phyloP scores from a whole-genome alignment of 768 basidiomycete genomes.

The Phylloporus arenicola region DNA sequence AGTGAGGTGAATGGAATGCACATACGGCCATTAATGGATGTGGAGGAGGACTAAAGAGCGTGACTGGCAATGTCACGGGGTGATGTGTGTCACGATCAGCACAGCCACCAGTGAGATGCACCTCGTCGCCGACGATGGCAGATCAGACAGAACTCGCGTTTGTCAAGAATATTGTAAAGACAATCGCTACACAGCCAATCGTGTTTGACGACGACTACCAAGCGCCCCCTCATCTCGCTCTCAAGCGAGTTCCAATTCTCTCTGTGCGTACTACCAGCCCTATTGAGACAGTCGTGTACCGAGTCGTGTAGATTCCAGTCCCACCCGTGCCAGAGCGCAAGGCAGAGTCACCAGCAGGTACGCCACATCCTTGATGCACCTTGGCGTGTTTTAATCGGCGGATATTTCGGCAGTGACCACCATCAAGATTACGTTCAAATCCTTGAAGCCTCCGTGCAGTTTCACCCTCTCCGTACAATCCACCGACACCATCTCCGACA shows the following conservation, averaged over 20 bases:
- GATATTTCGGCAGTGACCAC: slow-evolving; percentile 9
- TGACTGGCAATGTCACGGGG: slow-evolving; percentile 19
- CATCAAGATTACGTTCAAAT: slow-evolving; percentile 81
- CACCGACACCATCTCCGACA: slow-evolving; percentile 75
- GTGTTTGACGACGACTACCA: slow-evolving; percentile 72
- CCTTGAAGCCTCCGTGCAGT: slow-evolving; percentile 76
- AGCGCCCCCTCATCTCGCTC: slow-evolving; percentile 57
- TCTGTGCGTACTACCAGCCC: slow-evolving; percentile 41
- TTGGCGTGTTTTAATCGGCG: slow-evolving; percentile 10
- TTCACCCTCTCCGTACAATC: slow-evolving; percentile 69
- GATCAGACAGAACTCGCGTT: slow-evolving; percentile 59
- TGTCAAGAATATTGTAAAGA: slow-evolving; percentile 59
- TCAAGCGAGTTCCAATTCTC: slow-evolving; percentile 66
- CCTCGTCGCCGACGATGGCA: slow-evolving; percentile 34
- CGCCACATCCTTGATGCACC: slow-evolving; percentile 1
- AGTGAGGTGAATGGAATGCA: slow-evolving; percentile 1
- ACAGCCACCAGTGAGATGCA: slow-evolving; percentile 18
- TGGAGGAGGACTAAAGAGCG: slow-evolving; percentile 10
- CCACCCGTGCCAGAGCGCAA: slow-evolving; percentile 57
- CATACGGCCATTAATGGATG: slow-evolving; percentile 36
- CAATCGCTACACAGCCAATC: slow-evolving; percentile 61
- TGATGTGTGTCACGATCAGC: slow-evolving; percentile 12
- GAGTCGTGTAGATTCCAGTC: slow-evolving; percentile 45
- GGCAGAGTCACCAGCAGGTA: slow-evolving; percentile 31
- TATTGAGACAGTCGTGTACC: background rate